Percentiles rank a stretch among this genome's conserved stretches.
Evolutionary conservation across 768 basidiomycete species (phyloP).

Genomic region (Lactifluus subvellereus): DNA sequence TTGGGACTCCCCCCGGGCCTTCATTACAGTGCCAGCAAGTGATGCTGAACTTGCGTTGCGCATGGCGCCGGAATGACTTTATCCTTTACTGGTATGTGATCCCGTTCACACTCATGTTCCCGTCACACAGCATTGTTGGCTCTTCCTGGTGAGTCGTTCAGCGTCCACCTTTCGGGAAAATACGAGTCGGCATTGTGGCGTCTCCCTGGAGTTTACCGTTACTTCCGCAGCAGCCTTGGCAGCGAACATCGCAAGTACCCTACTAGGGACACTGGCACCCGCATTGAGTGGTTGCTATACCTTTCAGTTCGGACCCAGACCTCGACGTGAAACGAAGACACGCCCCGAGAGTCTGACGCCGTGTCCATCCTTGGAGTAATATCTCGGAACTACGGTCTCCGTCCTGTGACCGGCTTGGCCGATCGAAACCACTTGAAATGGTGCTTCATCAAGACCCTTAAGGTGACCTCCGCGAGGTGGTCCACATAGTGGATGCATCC

Average conservation of each 20-base stretch:
- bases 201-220: neutral
- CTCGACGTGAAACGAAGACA: neutral
- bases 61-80: slow-evolving; percentile 3
- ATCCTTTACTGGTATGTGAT: neutral
- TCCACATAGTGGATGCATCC: neutral
- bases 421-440: slow-evolving; percentile 1
- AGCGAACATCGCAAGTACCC: neutral
- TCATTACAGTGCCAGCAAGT: neutral
- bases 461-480: neutral
- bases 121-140: neutral
- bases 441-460: neutral
- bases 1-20: neutral
- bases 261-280: neutral
- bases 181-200: slow-evolving; percentile 8
- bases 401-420: neutral
- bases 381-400: neutral
- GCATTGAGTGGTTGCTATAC: neutral
- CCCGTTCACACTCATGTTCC: neutral
- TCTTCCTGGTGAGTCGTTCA: neutral
- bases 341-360: neutral
- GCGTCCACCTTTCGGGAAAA: neutral
- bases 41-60: neutral
- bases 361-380: neutral
- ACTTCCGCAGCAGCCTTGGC: neutral
- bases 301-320: neutral